Evolutionary conservation across 2,329 filamentous ascomycete species (phyloP).

Genomic region (Fusarium sp.): DNA sequence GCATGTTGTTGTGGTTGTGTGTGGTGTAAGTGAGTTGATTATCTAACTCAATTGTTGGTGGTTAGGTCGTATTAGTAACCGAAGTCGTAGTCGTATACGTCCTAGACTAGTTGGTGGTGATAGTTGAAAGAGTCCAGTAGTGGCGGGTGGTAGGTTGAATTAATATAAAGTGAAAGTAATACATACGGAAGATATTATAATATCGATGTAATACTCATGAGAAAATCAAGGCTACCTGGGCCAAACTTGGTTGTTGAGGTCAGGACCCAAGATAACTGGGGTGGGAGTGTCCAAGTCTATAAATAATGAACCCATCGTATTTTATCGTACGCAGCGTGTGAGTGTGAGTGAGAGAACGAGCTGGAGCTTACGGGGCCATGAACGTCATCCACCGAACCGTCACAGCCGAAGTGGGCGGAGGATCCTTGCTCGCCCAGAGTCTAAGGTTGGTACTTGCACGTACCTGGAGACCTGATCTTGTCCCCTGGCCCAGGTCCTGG

Average conservation of each 20-base stretch:
- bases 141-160: slow-evolving; percentile 5
- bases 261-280: slow-evolving; percentile 21
- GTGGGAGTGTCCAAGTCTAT: slow-evolving; percentile 38
- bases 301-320: slow-evolving; percentile 41
- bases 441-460: slow-evolving; percentile 12
- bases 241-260: slow-evolving; percentile 25
- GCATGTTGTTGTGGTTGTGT: slow-evolving; percentile 47
- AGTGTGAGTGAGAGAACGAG: not conserved
- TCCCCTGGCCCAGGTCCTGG: slow-evolving; percentile 21
- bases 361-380: slow-evolving; percentile 28
- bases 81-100: slow-evolving; percentile 11
- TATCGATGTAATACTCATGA: slow-evolving; percentile 30
- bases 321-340: not conserved
- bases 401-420: slow-evolving; percentile 33
- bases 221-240: slow-evolving; percentile 26
- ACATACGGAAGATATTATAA: slow-evolving; percentile 24
- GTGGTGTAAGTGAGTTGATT: slow-evolving; percentile 1
- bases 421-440: slow-evolving; percentile 14
- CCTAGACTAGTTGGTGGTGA: slow-evolving; percentile 4
- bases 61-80: not conserved
- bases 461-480: slow-evolving; percentile 25
- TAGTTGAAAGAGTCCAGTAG: not conserved
- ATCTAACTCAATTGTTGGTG: not conserved
- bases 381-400: slow-evolving; percentile 41
- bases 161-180: slow-evolving; percentile 22